Evolutionary conservation across 331 rosid species (phyloP), one percentile per base, ranked within the genome.

Genomic region (Quercus lobata): DNA sequence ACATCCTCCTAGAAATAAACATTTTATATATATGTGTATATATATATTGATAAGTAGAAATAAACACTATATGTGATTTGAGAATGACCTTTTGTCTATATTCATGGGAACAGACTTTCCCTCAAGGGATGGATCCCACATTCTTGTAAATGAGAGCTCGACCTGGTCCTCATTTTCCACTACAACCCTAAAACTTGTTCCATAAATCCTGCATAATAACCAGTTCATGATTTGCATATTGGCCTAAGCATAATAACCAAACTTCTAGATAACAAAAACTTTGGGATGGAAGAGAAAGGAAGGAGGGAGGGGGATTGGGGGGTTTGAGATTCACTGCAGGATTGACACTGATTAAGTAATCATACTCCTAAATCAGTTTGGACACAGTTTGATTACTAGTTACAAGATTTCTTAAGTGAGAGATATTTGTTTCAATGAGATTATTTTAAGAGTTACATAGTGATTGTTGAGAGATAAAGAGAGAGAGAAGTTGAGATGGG

Each of bases 131-230:
- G 86, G 87, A 89, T 95, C 86, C 98, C 97, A 95, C 71, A 79
- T 83, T 88, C 94, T 89, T 44, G 84, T 84, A 86, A 95, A 95
- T 22, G 99, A 93, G 68, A 95, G 76, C 90, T 95, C 99, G 65
- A 93, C 85, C 61, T 88, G 97, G 35, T 91, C 94, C 71, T 91
- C 94, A 15, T 83, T 91, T 78, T 91, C 88, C 80, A 91, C 94
- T 79, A 91, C 82, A 57, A 95, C 98, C 66, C 73, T 71, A 62
- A 91, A 90, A 76, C 76, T 73, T 5, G 94, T 89, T 62, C 93
- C 98, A 9, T 73, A 71, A 25, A 93, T 85, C 88, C 99, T 95
- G 93, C 30, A 86, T 22, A 57, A 1, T 18, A 16, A 7, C 44
- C 75, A 81, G 72, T 68, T 68, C 72, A 9, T 32, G 52, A 18